Base-by-base conservation (phyloP, 202 grass and related monocot species). In the Schoenoplectus triqueter region DNA sequence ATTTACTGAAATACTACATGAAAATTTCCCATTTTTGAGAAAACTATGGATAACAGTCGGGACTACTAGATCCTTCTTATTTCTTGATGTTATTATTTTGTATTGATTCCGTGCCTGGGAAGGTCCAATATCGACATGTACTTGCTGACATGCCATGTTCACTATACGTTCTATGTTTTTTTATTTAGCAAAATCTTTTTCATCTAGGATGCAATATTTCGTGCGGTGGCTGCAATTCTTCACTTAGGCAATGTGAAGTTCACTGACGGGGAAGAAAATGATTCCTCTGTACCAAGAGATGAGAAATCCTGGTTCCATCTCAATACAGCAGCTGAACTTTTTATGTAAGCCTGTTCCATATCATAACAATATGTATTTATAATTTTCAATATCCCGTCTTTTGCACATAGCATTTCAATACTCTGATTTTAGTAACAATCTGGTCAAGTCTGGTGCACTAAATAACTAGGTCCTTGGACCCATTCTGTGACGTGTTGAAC, bases 171-270 rank as follows among this genome's bases (percentile, higher is more conserved):
- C 18, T 46, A 50, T 73, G 70, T 51, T 51, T 73, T 31, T 46
- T 69, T 8, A 70, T 42, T 52, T 73, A 52, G 9, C 47, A 3
- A 60, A 44, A 45, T 15, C 18, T 72, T 59, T 82, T 72, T 78
- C 19, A 50, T 88, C 13, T 56, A 98, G 93, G 93, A 99, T 90
- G 93, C 88, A 59, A 98, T 98, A 91, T 98, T 98, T 71, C 89
- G 80, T 84, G 95, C 93, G 50, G 88, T 99, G 73, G 93, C 96
- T 81, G 91, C 96, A 72, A 99, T 99, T 87, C 96, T 99, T 86
- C 96, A 94, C 88, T 82, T 96, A 82, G 96, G 96, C 7, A 99
- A 99, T 64, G 69, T 99, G 76, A 91, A 95, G 70, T 96, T 99
- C 95, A 49, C 86, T 66, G 91, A 99, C 86, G 96, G 96, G 82